Evolutionary conservation across 176 grass and related monocot species (phyloP), one percentile per base, ranked within the genome.

Genomic region (Oryza australiensis): DNA sequence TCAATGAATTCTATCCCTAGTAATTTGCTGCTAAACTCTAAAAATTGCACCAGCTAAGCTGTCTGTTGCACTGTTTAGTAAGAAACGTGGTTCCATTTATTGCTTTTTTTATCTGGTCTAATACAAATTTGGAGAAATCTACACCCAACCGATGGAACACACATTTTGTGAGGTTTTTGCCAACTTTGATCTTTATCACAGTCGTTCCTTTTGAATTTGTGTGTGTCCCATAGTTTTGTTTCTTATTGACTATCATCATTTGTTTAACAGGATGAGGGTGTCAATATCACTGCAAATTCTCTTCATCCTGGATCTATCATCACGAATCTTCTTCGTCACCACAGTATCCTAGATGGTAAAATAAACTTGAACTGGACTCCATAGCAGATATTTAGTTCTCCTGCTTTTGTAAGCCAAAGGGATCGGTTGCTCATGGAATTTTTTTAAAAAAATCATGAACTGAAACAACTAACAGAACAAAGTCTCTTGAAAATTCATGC

Each of bases 321-420:
- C 80, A 90, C 95, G 18, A 98, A 98, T 82, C 92, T 98, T 86
- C 95, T 98, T 83, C 95, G 95, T 15, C 75, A 93, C 75, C 92
- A 98, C 87, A 93, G 90, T 77, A 88, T 93, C 75, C 16, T 98
- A 55, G 90, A 95, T 86, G 88, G 95, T 98, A 95, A 98, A 98
- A 38, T 64, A 75, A 5, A 67, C 66, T 80, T 62, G 12, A 22
- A 28, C 20, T 51, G 24, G 28, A 24, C 23, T 67, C 30, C 42
- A 3, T 77, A 18, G 22, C 41, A 69, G 80, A 75, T 38, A 51
- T 64, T 66, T 34, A 18, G 0, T 29, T 7, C 12, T 64, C 13
- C 29, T 62, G 55, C 1, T 15, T 72, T 75, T 62, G 10, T 51
- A 38, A 43, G 27, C 30, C 7, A 8, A 53, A 64, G 43, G 13